Evolutionary conservation across 2,329 filamentous ascomycete genomes (phyloP).

Genomic region (Raffaelea arxii): DNA sequence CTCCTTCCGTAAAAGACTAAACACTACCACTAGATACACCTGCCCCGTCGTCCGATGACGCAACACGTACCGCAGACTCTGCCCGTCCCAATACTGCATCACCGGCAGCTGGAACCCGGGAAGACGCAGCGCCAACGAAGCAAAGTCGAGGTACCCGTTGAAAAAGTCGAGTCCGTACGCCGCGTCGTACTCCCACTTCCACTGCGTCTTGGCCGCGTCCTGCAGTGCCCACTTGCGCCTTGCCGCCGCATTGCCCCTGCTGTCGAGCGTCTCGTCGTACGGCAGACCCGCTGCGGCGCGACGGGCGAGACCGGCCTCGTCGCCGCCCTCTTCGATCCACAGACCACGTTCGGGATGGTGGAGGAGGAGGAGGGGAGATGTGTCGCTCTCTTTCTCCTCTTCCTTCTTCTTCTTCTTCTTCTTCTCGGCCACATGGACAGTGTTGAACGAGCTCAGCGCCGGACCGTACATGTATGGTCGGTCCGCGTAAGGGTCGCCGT

Average conservation of each 20-base stretch:
- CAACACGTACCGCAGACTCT: slow-evolving; percentile 74
- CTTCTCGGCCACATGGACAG: slow-evolving; percentile 54
- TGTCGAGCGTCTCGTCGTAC: slow-evolving; percentile 28
- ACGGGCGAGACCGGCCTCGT: slow-evolving; percentile 40
- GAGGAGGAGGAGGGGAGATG: no score
- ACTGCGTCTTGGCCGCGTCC: slow-evolving; percentile 36
- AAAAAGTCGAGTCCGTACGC: slow-evolving; percentile 61
- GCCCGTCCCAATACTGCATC: slow-evolving; percentile 72
- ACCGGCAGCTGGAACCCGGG: slow-evolving; percentile 66
- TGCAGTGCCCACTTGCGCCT: slow-evolving; percentile 50
- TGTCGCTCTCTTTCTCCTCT: slow-evolving; percentile 4
- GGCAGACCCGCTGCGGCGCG: slow-evolving; percentile 38
- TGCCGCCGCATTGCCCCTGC: slow-evolving; percentile 30
- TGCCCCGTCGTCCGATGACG: slow-evolving; percentile 67
- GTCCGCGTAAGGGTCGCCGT: slow-evolving; percentile 84
- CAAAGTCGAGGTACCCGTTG: slow-evolving; percentile 86
- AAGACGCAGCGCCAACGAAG: slow-evolving; percentile 58
- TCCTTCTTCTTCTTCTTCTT: slow-evolving; percentile 15
- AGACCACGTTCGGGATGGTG: slow-evolving; percentile 33
- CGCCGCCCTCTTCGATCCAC: slow-evolving; percentile 57
- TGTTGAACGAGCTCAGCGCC: slow-evolving; percentile 70
- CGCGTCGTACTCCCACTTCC: slow-evolving; percentile 44
- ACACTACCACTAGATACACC: slow-evolving; percentile 71
- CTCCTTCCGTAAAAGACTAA: slow-evolving; percentile 65
- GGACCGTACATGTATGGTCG: slow-evolving; percentile 79